A percentile compares a stretch with the other conserved stretches of the same genome.
Evolutionary conservation across 2,329 filamentous ascomycete genomes (phyloP).

Genomic region (Cryphonectria nitschkei): DNA sequence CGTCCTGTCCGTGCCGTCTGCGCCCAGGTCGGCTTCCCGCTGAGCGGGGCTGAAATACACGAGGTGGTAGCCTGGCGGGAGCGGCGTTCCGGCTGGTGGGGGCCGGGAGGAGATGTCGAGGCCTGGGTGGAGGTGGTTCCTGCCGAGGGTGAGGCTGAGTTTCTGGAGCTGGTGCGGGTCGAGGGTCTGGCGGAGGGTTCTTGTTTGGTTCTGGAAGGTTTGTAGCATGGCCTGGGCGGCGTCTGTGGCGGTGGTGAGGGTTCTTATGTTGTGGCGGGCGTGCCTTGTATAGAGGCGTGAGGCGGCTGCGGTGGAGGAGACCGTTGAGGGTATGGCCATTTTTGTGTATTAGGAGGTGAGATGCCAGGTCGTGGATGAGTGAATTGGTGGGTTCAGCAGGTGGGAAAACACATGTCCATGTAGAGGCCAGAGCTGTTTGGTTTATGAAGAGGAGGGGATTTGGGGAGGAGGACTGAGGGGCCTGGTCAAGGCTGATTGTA

Average conservation of each 20-base stretch:
- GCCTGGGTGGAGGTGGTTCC: conserved; percentile 47
- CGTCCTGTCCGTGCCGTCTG: conserved; percentile 62
- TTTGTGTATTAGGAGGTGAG: no score
- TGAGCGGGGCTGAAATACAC: conserved; percentile 65
- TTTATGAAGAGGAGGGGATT: no score
- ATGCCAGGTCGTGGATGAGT: no score
- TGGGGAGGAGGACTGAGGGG: no score
- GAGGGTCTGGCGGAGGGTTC: conserved; percentile 50
- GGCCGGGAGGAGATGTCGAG: conserved; percentile 43
- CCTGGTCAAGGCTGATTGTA: no score
- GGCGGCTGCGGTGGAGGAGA: background rate
- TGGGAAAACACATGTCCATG: no score
- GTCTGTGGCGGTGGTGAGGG: conserved; percentile 29
- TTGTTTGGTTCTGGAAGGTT: conserved; percentile 36
- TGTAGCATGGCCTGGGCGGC: conserved; percentile 37
- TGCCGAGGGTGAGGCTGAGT: conserved; percentile 60
- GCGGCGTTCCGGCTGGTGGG: conserved; percentile 48
- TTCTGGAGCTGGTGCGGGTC: conserved; percentile 68
- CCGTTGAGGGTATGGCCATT: conserved; percentile 12
- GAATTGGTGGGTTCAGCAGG: no score
- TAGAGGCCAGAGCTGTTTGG: no score
- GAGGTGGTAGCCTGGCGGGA: conserved; percentile 65
- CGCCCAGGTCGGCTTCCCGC: conserved; percentile 56
- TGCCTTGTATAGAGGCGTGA: conserved; percentile 12
- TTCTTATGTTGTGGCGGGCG: background rate